phyloP scores from a whole-genome alignment of 176 grass and related monocot genomes.

The Bolboschoenus planiculmis region DNA sequence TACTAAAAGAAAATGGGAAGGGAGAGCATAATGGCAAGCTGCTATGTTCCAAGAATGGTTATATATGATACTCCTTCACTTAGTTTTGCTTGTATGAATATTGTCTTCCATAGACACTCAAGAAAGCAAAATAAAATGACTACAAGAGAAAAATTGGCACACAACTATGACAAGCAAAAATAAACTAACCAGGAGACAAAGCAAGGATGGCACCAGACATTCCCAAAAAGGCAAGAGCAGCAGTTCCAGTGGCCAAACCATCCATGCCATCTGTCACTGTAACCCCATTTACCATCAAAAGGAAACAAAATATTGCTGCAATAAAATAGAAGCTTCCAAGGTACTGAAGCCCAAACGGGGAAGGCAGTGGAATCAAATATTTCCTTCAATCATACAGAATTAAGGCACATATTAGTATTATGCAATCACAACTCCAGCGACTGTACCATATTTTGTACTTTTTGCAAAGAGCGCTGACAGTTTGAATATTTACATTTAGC shows the following conservation, averaged over 20 bases:
- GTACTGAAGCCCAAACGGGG: constrained; percentile 65
- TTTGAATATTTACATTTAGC: not conserved
- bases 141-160: not conserved
- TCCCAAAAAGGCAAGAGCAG: constrained; percentile 70
- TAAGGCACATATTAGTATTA: not conserved
- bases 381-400: constrained; percentile 53
- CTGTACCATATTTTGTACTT: not conserved
- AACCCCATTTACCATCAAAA: constrained; percentile 58
- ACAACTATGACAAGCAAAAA: not conserved
- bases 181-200: constrained; percentile 30
- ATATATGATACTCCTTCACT: not conserved
- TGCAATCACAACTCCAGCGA: not conserved
- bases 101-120: not conserved
- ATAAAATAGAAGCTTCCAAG: constrained; percentile 64
- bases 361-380: constrained; percentile 77
- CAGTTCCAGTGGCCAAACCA: constrained; percentile 75
- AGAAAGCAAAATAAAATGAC: not conserved
- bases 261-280: constrained; percentile 75
- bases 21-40: not conserved
- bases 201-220: constrained; percentile 76
- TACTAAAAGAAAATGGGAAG: not conserved
- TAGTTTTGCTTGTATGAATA: not conserved
- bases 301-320: constrained; percentile 54
- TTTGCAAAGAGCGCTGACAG: not conserved
- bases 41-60: not conserved